Evolutionary conservation across 768 basidiomycete species (phyloP).

Genomic region (Auriculariales sp.): DNA sequence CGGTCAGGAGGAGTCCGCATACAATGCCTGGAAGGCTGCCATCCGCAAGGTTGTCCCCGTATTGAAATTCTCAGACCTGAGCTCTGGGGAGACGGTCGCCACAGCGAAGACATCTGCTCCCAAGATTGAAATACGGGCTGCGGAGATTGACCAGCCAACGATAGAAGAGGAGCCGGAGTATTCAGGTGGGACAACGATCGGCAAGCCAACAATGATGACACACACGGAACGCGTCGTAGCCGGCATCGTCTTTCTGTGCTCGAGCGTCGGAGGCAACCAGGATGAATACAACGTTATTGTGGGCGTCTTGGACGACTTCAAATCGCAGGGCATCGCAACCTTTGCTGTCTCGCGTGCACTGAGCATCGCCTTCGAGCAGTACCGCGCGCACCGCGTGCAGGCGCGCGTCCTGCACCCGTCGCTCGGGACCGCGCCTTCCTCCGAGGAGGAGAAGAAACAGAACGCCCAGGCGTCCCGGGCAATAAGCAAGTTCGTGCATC

Average conservation of each 20-base stretch:
- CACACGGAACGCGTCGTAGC: too few relatives aligned
- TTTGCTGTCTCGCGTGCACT: conserved; percentile 32
- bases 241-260: not conserved
- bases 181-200: too few relatives aligned
- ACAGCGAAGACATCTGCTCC: too few relatives aligned
- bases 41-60: too few relatives aligned
- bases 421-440: conserved; percentile 9
- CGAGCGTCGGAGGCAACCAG: not conserved
- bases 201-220: too few relatives aligned
- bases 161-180: too few relatives aligned
- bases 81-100: too few relatives aligned
- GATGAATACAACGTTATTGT: conserved; percentile 32
- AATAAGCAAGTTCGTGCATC: conserved; percentile 3
- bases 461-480: conserved; percentile 33
- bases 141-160: too few relatives aligned
- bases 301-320: conserved; percentile 24
- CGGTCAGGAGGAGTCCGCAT: too few relatives aligned
- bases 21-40: too few relatives aligned
- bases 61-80: too few relatives aligned
- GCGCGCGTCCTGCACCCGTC: conserved; percentile 31
- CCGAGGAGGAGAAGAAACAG: conserved; percentile 18
- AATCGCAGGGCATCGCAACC: conserved; percentile 28
- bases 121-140: too few relatives aligned
- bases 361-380: conserved; percentile 30
- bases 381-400: conserved; percentile 36